Evolutionary conservation across 805 yeast species (phyloP), one percentile per base, ranked within the genome.

Genomic region (Saturnispora dispora): DNA sequence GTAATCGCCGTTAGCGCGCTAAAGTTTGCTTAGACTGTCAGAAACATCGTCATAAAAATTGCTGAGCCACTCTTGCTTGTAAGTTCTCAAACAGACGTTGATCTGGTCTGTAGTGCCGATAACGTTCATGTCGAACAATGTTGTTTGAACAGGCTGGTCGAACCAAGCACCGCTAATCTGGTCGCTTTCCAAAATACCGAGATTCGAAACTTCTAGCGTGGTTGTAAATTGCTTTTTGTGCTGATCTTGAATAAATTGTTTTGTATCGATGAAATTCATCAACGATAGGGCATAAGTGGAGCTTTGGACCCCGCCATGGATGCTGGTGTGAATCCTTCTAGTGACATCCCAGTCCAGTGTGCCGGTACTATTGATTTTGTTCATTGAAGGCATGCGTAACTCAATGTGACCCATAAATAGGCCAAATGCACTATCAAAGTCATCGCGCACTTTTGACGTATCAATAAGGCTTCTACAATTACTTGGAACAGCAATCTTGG

Each of bases 401-500:
- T 33, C 50, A 2, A 54, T 33, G 4, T 18, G 52, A 28, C 61
- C 53, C 51, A 61, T 47, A 39, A 45, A 58, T 18, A 61, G 20
- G 1, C 63, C 62, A 47, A 59, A 54, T 11, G 39, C 33, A 1
- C 41, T 15, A 9, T 54, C 47, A 35, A 52, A 59, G 5, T 35
- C 23, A 5, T 45, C 40, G 10, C 41, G 47, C n/a, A 52, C 17
- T 17, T 43, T 15, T 6, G 28, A 33, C 1, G 41, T 52, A 15
- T 37, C 35, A 10, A 55, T 52, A 1, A 32, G n/a, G 1, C 35
- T 7, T 45, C 67, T 55, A 3, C 58, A 41, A 45, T 63, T 55
- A 3, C 53, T 57, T 4, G 68, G 66, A 39, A 63, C 47, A 0
- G 44, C 5, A 1, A 50, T 53, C 4, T 9, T 3, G 0, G 59